Conservation (phyloP, 2,329 filamentous ascomycete species). For the Lasiodiplodia theobromae region DNA sequence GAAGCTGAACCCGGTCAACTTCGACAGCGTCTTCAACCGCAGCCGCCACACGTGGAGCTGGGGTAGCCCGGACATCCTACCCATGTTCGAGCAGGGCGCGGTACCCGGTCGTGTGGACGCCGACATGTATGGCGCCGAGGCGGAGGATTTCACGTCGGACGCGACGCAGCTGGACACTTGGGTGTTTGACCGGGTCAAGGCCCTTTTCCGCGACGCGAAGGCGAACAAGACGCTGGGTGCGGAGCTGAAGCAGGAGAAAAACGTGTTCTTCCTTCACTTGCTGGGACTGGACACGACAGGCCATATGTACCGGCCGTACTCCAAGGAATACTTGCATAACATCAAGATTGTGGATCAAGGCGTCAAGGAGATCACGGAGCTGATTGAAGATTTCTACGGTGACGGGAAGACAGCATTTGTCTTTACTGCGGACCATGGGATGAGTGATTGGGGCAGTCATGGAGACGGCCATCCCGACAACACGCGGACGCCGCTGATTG, state of each 20-base stretch:
- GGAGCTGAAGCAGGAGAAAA: constrained; percentile 78
- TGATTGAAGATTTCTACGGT: constrained; percentile 86
- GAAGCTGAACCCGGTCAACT: constrained; percentile 98
- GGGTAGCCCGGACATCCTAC: constrained; percentile 96
- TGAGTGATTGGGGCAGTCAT: constrained; percentile 99
- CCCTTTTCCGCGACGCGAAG: constrained; percentile 80
- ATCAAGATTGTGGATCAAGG: constrained; percentile 93
- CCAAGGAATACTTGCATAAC: constrained; percentile 92
- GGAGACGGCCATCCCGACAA: constrained; percentile 98
- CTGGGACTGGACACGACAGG: constrained; percentile 91
- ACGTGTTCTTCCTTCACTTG: constrained; percentile 94
- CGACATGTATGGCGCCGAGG: constrained; percentile 81
- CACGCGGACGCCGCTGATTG: constrained; percentile 89
- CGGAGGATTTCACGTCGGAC: constrained; percentile 88
- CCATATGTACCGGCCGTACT: constrained; percentile 87
- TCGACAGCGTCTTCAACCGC: constrained; percentile 98
- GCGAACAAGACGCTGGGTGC: constrained; percentile 77
- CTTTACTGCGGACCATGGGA: constrained; percentile 97
- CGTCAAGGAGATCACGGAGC: constrained; percentile 79
- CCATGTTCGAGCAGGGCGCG: constrained; percentile 96
- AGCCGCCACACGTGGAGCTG: constrained; percentile 98
- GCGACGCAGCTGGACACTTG: constrained; percentile 84
- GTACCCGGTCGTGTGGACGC: constrained; percentile 85
- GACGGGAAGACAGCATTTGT: constrained; percentile 88
- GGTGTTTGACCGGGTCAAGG: constrained; percentile 95